Evolutionary conservation across 352 stramenopile genomes (phyloP).

Genomic region (Phytophthora pluvialis): DNA sequence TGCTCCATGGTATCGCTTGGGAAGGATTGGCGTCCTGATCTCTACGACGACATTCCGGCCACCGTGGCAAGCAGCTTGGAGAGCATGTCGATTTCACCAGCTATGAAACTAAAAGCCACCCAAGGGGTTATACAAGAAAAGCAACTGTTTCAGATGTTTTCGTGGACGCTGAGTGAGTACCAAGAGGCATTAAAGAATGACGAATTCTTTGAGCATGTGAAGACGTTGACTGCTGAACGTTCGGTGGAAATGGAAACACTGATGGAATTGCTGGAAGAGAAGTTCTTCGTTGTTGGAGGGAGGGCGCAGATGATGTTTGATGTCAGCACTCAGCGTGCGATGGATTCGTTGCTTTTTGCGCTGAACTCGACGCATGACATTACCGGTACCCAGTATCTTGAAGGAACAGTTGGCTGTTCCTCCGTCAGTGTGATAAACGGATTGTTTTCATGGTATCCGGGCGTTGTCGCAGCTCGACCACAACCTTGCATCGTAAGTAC

Average conservation of each 20-base stretch:
- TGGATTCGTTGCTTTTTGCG: neutral
- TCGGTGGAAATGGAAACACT: neutral
- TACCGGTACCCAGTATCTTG: neutral
- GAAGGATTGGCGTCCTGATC: constrained; percentile 5
- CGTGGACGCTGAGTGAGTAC: neutral
- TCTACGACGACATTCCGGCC: neutral
- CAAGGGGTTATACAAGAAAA: neutral
- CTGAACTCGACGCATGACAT: neutral
- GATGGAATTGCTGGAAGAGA: neutral
- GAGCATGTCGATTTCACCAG: neutral
- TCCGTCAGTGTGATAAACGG: neutral
- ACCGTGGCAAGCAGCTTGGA: neutral
- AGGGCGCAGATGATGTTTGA: neutral
- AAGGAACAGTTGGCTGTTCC: neutral
- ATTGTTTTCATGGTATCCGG: neutral
- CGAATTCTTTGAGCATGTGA: neutral
- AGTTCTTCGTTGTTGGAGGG: neutral
- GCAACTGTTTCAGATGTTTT: neutral
- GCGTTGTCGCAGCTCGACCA: neutral
- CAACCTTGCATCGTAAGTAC: neutral
- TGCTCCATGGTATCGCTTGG: constrained; percentile 8
- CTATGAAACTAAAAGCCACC: neutral
- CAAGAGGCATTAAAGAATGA: neutral
- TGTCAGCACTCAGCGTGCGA: neutral
- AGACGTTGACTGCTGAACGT: neutral